Conservation (phyloP, 176 grass and related monocot genomes). For the Chrysopogon serrulatus region DNA sequence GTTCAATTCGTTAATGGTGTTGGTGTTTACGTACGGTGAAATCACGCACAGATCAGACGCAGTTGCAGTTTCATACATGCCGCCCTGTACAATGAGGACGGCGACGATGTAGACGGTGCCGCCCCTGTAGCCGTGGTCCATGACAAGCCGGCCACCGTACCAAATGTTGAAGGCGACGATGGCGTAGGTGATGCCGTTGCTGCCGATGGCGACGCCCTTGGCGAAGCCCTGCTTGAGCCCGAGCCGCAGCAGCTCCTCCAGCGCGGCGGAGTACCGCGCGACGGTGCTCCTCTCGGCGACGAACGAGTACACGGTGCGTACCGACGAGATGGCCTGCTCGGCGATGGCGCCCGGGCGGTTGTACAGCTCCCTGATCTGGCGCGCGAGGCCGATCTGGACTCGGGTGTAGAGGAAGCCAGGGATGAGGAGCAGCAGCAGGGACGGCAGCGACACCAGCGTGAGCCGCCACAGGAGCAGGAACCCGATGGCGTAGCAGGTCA, state of each 20-base stretch:
- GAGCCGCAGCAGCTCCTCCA: conserved; percentile 65
- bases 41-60: too few relatives aligned
- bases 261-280: conserved; percentile 56
- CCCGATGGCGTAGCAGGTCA: too few relatives aligned
- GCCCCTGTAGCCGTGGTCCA: conserved; percentile 75
- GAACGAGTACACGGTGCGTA: conserved; percentile 84
- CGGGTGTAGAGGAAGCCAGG: too few relatives aligned
- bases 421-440: too few relatives aligned
- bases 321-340: conserved; percentile 69
- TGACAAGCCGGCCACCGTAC: conserved; percentile 95
- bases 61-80: too few relatives aligned
- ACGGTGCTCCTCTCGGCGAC: conserved; percentile 59
- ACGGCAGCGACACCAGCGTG: too few relatives aligned
- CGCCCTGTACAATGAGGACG: too few relatives aligned
- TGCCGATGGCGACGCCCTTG: conserved; percentile 84
- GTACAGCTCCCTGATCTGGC: too few relatives aligned
- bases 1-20: neutral
- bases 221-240: conserved; percentile 74
- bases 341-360: too few relatives aligned
- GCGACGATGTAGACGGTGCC: conserved; percentile 91
- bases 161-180: conserved; percentile 79
- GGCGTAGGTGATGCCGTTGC: conserved; percentile 80
- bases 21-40: too few relatives aligned
- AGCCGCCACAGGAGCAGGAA: too few relatives aligned
- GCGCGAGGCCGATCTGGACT: too few relatives aligned